Evolutionary conservation across 2,329 filamentous ascomycete species (phyloP), one percentile per base, ranked within the genome.

Genomic region (Nothophoma quercina): DNA sequence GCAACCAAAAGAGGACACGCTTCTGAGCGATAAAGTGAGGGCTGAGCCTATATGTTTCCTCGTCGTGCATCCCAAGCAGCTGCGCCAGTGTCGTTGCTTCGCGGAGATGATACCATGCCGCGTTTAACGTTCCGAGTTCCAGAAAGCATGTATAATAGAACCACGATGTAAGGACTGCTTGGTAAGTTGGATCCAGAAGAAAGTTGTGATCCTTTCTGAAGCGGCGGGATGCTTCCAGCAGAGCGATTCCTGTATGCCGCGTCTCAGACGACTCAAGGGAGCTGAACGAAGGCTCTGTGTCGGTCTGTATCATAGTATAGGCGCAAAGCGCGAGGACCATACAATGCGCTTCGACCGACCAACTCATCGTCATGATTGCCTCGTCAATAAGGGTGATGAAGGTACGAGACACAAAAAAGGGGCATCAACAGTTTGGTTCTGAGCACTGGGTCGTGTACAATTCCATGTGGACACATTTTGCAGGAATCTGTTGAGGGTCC

Each of bases 121-220:
- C 84, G 51, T 81, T 81, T 53, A 80, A 80, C 64, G 82, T 80
- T 59, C 84, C 83, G 29, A 86, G 76, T 58, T 83, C 83, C 62
- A 85, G 85, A 60, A 82, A 84, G 44, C 81, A 81, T 1, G 81
- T 83, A 44, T 82, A 84, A 34, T 84, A 75, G 72, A 84, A 83
- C 69, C 84, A 86, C 0, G 83, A 85, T 1, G 83, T 84, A 36
- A 84, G 80, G n/a, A 85, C 77, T 1, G 82, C 81, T 45, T 74
- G 75, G 5, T 84, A 66, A 0, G 81, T 80, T 9, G 78, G 74
- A 39, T 78, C 79, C 59, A 85, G 82, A 26, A 83, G 74, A 56
- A 84, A 85, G 63, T 85, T 81, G 65, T 82, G 81, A n/a, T 7
- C 18, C 4, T 12, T 12, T 13, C 12, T 4, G 33, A 13, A 5